Base-by-base conservation (phyloP, 805 yeast species). In the Saccharomycopsis capsularis region DNA sequence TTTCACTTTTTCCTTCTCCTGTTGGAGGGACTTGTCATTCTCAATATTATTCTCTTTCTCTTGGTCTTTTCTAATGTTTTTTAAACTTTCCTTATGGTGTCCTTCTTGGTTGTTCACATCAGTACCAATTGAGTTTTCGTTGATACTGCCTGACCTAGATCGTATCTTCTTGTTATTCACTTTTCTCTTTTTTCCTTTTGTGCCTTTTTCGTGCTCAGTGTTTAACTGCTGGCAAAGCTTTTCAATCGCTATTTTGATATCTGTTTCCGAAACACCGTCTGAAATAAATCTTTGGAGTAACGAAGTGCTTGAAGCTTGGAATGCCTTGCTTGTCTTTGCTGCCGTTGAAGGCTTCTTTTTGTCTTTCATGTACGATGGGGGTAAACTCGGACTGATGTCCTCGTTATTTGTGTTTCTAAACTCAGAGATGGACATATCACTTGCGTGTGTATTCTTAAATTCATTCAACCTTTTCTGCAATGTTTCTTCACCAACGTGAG, bases 401-500 rank as follows among this genome's bases (percentile, higher is more conserved):
- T 55, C 55, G 6, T 47, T 56, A 13, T 52, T 53, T 5, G 57
- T 55, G 19, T 70, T 75, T 57, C 98, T 73, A 60, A 93, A 91
- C 40, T 79, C 82, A 40, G 75, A 72, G 18, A 93, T 81, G 0
- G 95, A 79, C 53, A 91, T 65, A 7, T 69, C 67, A 1, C 88
- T 95, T 0, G 95, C 80, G 16, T 76, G 69, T 0, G 98, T 89
- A 46, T 73, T 71, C 56, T 79, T 82, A 62, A 93, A 93, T 67
- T 93, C 99, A 57, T 84, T 84, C 56, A 93, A 73, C 56, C 99
- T 75, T 56, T 86, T 77, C 62, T 93, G 98, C 42, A 93, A 73
- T 1, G 99, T 95, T 52, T 85, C 93, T 59, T 88, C 95, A 4
- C 96, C 96, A 23, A 93, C 90, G 63, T 88, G 95, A 1, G 98